Evolutionary conservation across 1,139 yeast species (phyloP).

Genomic region (Magnusiomyces magnusii): DNA sequence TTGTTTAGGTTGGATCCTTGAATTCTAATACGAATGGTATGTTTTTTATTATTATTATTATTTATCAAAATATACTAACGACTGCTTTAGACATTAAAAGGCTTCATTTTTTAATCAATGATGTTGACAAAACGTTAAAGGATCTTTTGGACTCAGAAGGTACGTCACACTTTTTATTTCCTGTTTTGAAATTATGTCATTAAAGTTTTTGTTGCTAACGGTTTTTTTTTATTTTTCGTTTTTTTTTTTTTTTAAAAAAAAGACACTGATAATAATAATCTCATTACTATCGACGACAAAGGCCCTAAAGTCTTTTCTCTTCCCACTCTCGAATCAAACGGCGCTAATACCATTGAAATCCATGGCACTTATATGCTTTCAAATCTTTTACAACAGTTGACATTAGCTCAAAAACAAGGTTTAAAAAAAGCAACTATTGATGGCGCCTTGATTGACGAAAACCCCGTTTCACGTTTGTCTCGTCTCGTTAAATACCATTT

Average conservation of each 20-base stretch:
- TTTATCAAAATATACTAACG: background rate
- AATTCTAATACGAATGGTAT: background rate
- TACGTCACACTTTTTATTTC: slow-evolving; percentile 10
- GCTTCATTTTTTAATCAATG: slow-evolving; percentile 40
- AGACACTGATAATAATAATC: slow-evolving; percentile 80
- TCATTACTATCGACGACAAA: slow-evolving; percentile 84
- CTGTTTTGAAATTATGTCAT: background rate
- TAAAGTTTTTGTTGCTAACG: background rate
- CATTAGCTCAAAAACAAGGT: slow-evolving; percentile 78
- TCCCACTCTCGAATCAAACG: slow-evolving; percentile 73
- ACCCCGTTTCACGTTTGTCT: slow-evolving; percentile 73
- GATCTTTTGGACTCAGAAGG: slow-evolving; percentile 61
- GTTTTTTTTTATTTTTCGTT: no score
- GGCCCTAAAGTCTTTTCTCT: slow-evolving; percentile 86
- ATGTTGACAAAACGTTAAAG: slow-evolving; percentile 59
- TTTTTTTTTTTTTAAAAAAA: no score
- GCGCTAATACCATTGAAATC: slow-evolving; percentile 62
- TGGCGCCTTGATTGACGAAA: slow-evolving; percentile 77
- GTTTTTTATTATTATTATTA: background rate
- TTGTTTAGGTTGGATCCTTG: no score
- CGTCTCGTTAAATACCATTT: slow-evolving; percentile 70
- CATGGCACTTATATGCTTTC: slow-evolving; percentile 91
- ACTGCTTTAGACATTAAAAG: background rate
- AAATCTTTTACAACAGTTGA: slow-evolving; percentile 79
- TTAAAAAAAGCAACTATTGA: slow-evolving; percentile 69